Evolutionary conservation across 345 rosid genomes (phyloP).

Genomic region (Eucalyptus brandiana): DNA sequence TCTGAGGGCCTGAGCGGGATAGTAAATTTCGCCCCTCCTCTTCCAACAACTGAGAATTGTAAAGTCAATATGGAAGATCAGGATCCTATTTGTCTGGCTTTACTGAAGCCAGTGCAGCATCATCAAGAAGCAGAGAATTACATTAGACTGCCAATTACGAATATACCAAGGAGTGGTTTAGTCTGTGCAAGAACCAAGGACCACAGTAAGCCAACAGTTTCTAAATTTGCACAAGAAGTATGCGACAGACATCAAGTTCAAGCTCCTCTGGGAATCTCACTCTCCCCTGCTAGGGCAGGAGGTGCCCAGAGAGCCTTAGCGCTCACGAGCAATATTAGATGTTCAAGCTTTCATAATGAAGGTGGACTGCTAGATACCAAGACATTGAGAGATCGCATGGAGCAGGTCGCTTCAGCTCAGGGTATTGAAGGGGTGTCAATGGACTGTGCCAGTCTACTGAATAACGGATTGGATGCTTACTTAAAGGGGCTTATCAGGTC

Average conservation of each 20-base stretch:
- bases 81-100: not conserved
- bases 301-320: slow-evolving; percentile 1
- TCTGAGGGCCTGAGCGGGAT: slow-evolving; percentile 12
- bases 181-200: slow-evolving; percentile 3
- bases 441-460: slow-evolving; percentile 30
- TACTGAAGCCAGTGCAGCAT: slow-evolving; percentile 12
- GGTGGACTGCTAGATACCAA: slow-evolving; percentile 20
- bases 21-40: slow-evolving; percentile 2
- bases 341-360: slow-evolving; percentile 3
- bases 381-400: slow-evolving; percentile 23
- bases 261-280: slow-evolving; percentile 32
- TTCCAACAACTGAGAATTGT: not conserved
- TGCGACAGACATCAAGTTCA: slow-evolving; percentile 4
- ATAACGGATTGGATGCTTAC: slow-evolving; percentile 19
- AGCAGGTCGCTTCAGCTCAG: slow-evolving; percentile 17
- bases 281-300: slow-evolving; percentile 11
- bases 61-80: slow-evolving; percentile 1
- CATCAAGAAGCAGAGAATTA: slow-evolving; percentile 16
- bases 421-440: slow-evolving; percentile 30
- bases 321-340: not conserved
- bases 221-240: not conserved
- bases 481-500: slow-evolving; percentile 29
- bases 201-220: not conserved
- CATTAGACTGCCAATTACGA: not conserved
- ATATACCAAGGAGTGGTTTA: not conserved